phyloP scores from a whole-genome alignment of 1,284 basidiomycete genomes.

The Chiua sp. region DNA sequence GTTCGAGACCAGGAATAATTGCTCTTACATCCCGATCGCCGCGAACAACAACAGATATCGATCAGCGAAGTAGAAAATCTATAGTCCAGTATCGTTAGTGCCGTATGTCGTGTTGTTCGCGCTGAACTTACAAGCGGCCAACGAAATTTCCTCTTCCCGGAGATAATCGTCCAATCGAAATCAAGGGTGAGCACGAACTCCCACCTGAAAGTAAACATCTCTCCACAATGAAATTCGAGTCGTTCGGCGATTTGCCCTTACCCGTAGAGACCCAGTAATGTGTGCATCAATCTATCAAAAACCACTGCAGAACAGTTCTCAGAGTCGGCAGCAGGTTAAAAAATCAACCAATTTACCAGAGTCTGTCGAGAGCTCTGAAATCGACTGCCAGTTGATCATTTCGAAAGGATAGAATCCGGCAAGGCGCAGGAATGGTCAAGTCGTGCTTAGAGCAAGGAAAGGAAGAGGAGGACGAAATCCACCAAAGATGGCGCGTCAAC shows the following conservation, averaged over 20 bases:
- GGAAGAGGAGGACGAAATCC: conserved; percentile 2
- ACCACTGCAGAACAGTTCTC: conserved; percentile 14
- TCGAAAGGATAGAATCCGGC: conserved; percentile 1
- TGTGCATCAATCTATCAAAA: conserved; percentile 35
- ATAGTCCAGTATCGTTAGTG: background rate
- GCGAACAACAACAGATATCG: conserved; percentile 39
- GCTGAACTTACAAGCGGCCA: conserved; percentile 36
- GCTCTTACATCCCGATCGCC: conserved; percentile 36
- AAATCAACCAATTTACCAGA: conserved; percentile 19
- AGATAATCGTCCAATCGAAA: conserved; percentile 37
- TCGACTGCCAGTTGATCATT: conserved; percentile 36
- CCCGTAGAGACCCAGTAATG: conserved; percentile 36
- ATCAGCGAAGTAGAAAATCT: conserved; percentile 38
- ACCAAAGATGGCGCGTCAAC: conserved; percentile 18
- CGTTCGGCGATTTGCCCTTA: conserved; percentile 8
- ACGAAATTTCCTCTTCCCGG: conserved; percentile 36
- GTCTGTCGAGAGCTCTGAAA: conserved; percentile 28
- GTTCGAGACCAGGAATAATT: background rate
- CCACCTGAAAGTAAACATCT: conserved; percentile 25
- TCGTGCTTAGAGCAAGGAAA: conserved; percentile 2
- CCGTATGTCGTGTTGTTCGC: background rate
- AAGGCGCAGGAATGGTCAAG: conserved; percentile 8
- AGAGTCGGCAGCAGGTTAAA: background rate
- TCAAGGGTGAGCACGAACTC: conserved; percentile 36
- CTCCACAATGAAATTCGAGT: conserved; percentile 6